A percentile compares a stretch with the other conserved stretches of the same genome.
These are phyloP conservation scores for Paraphaeosphaeria sporulosa DNA, from an alignment of 2,329 filamentous ascomycete genomes.

Conservation along the genomic window DNA sequence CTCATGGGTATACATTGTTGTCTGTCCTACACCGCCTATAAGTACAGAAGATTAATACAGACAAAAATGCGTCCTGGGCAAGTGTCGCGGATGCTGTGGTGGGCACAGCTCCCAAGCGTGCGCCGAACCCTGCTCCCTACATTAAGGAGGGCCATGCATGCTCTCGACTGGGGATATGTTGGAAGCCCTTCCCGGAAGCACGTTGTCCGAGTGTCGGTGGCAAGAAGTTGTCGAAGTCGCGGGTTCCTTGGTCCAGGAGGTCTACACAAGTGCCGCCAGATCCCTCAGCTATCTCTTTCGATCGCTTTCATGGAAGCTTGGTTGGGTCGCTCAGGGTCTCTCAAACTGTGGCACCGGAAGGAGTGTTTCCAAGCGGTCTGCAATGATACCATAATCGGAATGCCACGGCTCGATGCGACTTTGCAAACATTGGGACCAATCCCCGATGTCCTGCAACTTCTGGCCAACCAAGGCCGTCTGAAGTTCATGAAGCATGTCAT, in stretches of 20 bases:
- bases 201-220: not conserved
- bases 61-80: not conserved
- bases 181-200: not conserved
- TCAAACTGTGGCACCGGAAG: constrained; percentile 30
- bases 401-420: constrained; percentile 25
- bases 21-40: not conserved
- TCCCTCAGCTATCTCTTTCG: not conserved
- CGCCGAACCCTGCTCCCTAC: not conserved
- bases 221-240: not conserved
- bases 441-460: constrained; percentile 59
- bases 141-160: not conserved
- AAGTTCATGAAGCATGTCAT: constrained; percentile 24
- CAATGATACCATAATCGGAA: constrained; percentile 19
- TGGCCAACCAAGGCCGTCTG: constrained; percentile 40
- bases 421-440: constrained; percentile 46
- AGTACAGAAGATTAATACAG: not conserved
- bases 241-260: not conserved
- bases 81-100: not conserved
- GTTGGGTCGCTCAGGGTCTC: constrained; percentile 10
- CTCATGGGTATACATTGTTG: not conserved
- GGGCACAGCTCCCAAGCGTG: not conserved
- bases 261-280: not conserved
- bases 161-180: not conserved
- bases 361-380: constrained; percentile 29
- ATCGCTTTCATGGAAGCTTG: not conserved